Evolutionary conservation across 106 monocot genomes (phyloP), one percentile per base, ranked within the genome.

Genomic region (Amphibolis antarctica): DNA sequence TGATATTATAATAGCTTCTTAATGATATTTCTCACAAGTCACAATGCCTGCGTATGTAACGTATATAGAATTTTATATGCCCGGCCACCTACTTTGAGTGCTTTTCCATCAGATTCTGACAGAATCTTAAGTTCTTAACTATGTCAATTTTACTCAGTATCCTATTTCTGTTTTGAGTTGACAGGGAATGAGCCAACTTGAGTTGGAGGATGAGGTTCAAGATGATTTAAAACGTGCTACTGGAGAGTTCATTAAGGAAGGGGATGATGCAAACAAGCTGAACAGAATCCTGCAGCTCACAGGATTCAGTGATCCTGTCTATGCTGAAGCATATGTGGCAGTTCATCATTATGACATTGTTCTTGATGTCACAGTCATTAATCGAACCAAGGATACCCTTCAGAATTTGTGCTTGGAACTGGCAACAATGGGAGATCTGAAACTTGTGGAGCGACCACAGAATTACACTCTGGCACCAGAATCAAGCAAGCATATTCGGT

Each of bases 331-430:
- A 26, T 92, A 76, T 74, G 88, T 92, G 7, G 88, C 92, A 4
- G 85, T 92, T 45, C 84, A 92, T 66, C 88, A 92, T 68, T 92
- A 92, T 69, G 92, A 92, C 69, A 92, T 92, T 66, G 88, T 92
- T 25, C 88, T 92, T 53, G 92, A 92, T 76, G 88, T 92, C 22
- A 92, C 92, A 19, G 80, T 92, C 60, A 86, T 92, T 20, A 92
- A 88, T 55, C 79, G 92, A 28, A 92, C 92, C 10, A 85, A 85
- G 60, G 82, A 88, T 15, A 92, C 92, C 24, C 92, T 92, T 54
- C 92, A 92, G 66, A 92, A 92, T 53, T 66, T 92, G 42, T 92
- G 88, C 53, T 61, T 92, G 67, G 92, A 92, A 67, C 73, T 92
- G 53, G 84, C 92, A 42, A 92, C 92, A 9, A 92, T 92, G 88